Evolutionary conservation across 2,329 filamentous ascomycete genomes (phyloP).

Genomic region (Alternaria brassicicola): DNA sequence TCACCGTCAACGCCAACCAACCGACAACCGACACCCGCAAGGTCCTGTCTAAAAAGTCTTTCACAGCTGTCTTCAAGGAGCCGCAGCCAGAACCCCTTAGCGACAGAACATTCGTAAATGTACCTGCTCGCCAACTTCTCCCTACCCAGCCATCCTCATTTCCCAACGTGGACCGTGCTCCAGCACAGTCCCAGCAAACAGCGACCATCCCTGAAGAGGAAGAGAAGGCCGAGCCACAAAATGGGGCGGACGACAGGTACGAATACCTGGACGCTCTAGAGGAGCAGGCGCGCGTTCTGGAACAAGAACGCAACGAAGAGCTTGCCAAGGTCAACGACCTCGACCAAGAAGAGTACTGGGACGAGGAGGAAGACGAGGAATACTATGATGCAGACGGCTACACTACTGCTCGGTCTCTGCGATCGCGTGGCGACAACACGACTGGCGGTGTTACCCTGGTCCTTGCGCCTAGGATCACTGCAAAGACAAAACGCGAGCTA

Average conservation of each 20-base stretch:
- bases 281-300: conserved; percentile 43
- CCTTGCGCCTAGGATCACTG: conserved; percentile 73
- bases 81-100: conserved; percentile 25
- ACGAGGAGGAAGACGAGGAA: conserved; percentile 73
- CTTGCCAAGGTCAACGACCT: conserved; percentile 35
- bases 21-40: conserved; percentile 53
- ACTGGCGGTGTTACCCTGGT: conserved; percentile 68
- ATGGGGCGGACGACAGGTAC: conserved; percentile 37
- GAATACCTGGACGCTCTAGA: conserved; percentile 49
- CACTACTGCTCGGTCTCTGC: conserved; percentile 78
- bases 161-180: conserved; percentile 30
- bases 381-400: conserved; percentile 74
- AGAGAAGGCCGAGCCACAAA: conserved; percentile 17
- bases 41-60: conserved; percentile 56
- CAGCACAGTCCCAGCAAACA: conserved; percentile 23
- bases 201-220: conserved; percentile 24
- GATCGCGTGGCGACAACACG: conserved; percentile 76
- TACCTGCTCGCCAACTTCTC: conserved; percentile 30
- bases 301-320: conserved; percentile 47
- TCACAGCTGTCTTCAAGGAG: conserved; percentile 63
- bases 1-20: conserved; percentile 35
- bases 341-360: conserved; percentile 75
- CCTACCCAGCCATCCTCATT: conserved; percentile 31
- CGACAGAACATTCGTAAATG: conserved; percentile 23
- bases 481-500: conserved; percentile 74